A percentile compares a stretch with the other conserved stretches of the same genome.
phyloP scores from a whole-genome alignment of 2,329 filamentous ascomycete genomes.

The Piedraia hortae region DNA sequence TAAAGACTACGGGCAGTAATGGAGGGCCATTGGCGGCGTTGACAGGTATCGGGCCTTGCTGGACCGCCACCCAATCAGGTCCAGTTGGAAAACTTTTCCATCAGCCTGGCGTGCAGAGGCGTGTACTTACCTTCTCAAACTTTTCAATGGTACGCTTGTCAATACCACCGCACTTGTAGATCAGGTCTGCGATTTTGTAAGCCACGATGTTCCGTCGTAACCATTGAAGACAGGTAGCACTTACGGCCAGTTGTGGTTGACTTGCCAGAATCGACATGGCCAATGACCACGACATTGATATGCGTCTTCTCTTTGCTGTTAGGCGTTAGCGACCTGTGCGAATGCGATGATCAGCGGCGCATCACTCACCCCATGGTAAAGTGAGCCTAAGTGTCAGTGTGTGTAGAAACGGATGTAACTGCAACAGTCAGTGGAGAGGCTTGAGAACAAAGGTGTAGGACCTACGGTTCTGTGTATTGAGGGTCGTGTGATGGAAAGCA shows the following conservation, averaged over 20 bases:
- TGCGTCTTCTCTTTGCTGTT: constrained; percentile 82
- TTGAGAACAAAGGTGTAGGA: too few relatives aligned
- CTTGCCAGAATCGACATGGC: constrained; percentile 99
- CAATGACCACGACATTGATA: constrained; percentile 91
- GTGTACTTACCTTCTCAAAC: constrained; percentile 80
- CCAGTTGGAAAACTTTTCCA: constrained; percentile 3
- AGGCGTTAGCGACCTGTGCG: constrained; percentile 14
- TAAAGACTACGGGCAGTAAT: too few relatives aligned
- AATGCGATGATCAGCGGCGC: constrained; percentile 36
- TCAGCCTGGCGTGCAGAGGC: constrained; percentile 1
- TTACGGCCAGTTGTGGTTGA: constrained; percentile 75
- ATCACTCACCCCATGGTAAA: constrained; percentile 38
- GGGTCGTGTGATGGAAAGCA: too few relatives aligned
- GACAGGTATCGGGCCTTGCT: too few relatives aligned
- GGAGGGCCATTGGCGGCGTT: too few relatives aligned
- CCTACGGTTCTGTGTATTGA: too few relatives aligned
- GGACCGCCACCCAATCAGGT: constrained; percentile 1
- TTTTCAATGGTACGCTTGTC: constrained; percentile 99
- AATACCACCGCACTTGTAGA: constrained; percentile 99
- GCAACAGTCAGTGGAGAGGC: too few relatives aligned
- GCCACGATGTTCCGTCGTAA: constrained; percentile 10
- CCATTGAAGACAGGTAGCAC: constrained; percentile 13
- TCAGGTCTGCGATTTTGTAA: constrained; percentile 53
- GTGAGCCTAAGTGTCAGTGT: too few relatives aligned
- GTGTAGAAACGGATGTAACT: too few relatives aligned